A percentile compares a stretch with the other conserved stretches of the same genome.
phyloP scores from a whole-genome alignment of 495 filamentous ascomycete genomes.

The Lophiostoma macrostomum region DNA sequence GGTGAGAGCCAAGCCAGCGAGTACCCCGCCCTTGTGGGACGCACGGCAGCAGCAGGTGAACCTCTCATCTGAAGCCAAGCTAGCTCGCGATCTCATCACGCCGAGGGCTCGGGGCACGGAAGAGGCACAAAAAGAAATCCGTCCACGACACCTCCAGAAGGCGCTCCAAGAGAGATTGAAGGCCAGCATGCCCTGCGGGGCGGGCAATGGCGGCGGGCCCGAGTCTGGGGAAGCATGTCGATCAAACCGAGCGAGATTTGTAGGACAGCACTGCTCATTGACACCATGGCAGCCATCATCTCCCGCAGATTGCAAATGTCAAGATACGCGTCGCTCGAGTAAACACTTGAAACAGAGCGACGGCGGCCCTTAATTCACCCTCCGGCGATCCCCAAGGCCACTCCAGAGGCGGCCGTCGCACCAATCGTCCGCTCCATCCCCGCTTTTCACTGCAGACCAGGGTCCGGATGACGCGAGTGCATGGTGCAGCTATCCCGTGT shows the following conservation, averaged over 20 bases:
- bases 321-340: background rate
- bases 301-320: constrained; percentile 7
- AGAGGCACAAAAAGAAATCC: no score
- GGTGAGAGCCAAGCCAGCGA: background rate
- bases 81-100: no score
- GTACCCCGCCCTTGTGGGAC: background rate
- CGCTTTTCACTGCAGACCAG: constrained; percentile 18
- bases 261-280: background rate
- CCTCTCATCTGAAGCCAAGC: background rate
- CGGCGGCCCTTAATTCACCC: background rate
- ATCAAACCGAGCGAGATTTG: background rate
- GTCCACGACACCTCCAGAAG: no score
- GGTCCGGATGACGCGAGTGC: constrained; percentile 12
- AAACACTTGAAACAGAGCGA: background rate
- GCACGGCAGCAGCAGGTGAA: background rate
- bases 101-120: no score
- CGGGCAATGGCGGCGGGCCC: background rate
- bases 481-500: background rate
- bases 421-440: background rate
- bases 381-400: background rate
- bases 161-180: no score
- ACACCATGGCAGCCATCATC: background rate
- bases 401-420: background rate
- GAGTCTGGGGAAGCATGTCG: background rate
- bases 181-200: no score